Percentiles rank a stretch among this genome's conserved stretches.
Evolutionary conservation across 2,329 filamentous ascomycete genomes (phyloP).

Genomic region (Colletotrichum chrysophilum): DNA sequence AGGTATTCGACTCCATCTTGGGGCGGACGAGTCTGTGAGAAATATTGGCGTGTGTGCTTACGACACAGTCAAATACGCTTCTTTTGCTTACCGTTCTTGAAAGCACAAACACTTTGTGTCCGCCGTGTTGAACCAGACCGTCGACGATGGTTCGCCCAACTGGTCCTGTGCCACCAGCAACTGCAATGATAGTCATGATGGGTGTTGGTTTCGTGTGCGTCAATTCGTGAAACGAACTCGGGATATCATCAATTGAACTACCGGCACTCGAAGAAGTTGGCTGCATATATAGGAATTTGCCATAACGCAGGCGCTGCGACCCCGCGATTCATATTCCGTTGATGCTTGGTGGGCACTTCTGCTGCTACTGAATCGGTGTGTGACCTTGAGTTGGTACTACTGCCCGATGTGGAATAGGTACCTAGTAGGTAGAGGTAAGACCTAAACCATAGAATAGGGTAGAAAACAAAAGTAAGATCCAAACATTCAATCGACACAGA

Average conservation of each 20-base stretch:
- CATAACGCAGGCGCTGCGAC: accelerated
- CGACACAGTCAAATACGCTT: neutral
- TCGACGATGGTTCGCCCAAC: conserved; percentile 55
- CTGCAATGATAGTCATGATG: conserved; percentile 37
- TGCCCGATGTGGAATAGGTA: neutral
- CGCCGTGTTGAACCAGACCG: conserved; percentile 34
- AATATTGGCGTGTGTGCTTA: neutral
- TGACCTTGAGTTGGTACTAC: neutral
- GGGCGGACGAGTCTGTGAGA: neutral
- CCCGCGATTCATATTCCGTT: neutral
- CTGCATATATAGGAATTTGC: neutral
- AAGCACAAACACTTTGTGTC: conserved; percentile 44
- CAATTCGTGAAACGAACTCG: accelerated
- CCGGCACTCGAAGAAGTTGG: accelerated
- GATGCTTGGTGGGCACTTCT: neutral
- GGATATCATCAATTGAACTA: accelerated
- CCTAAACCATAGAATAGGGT: accelerated
- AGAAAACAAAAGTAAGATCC: no score
- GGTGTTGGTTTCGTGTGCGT: accelerated
- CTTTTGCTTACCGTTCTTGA: conserved; percentile 36
- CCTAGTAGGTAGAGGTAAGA: neutral
- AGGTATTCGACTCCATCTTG: conserved; percentile 17
- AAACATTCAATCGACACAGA: neutral
- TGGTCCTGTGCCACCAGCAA: conserved; percentile 51
- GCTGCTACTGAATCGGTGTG: neutral